Percentiles rank a stretch among this genome's conserved stretches.
phyloP scores from a whole-genome alignment of 208 protist genomes.

The Lotmaria passim region DNA sequence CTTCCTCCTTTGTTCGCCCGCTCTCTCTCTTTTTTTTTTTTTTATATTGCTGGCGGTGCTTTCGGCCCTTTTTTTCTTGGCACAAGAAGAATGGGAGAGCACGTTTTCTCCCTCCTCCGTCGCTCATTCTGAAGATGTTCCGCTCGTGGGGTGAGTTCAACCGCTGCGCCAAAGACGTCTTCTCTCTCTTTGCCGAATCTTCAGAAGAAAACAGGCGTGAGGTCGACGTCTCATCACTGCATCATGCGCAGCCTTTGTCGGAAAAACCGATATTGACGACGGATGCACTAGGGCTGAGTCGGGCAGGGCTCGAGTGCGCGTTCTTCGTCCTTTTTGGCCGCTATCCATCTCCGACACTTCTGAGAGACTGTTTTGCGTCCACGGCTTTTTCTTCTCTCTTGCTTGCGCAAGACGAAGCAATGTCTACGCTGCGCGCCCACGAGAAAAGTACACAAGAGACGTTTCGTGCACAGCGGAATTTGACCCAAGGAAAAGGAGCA shows the following conservation, averaged over 20 bases:
- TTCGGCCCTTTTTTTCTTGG: no score
- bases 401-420: background rate
- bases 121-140: no score
- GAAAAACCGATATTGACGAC: background rate
- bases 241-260: background rate
- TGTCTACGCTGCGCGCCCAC: background rate
- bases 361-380: constrained; percentile 15
- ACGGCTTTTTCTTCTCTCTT: background rate
- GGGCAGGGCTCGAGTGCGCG: constrained; percentile 26
- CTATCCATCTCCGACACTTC: constrained; percentile 20
- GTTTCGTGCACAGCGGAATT: background rate
- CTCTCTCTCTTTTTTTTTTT: background rate
- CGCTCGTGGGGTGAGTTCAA: constrained; percentile 55
- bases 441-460: background rate
- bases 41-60: background rate
- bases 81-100: no score
- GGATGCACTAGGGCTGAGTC: constrained; percentile 12
- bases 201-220: background rate
- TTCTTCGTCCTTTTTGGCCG: constrained; percentile 40
- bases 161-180: constrained; percentile 50
- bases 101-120: no score
- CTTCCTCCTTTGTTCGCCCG: no score
- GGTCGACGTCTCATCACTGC: background rate
- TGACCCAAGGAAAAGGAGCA: background rate
- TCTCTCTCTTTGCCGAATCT: constrained; percentile 39